Conservation (phyloP, 2,329 filamentous ascomycete species). For the Diaporthe ampelina region DNA sequence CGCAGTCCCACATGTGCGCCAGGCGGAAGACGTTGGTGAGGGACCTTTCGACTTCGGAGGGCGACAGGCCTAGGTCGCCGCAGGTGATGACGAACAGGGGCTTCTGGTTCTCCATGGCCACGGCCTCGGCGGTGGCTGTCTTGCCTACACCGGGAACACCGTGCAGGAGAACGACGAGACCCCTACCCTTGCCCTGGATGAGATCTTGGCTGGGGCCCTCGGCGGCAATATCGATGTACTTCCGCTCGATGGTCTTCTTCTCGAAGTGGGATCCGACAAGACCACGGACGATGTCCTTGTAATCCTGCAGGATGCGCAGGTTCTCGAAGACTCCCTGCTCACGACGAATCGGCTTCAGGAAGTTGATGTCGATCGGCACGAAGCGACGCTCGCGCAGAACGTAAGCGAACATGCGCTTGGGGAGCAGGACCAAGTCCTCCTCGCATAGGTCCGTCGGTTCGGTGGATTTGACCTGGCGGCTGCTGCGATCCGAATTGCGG, state of each 20-base stretch:
- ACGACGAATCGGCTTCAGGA: slow-evolving; percentile 14
- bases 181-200: slow-evolving; percentile 51
- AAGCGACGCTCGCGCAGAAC: slow-evolving; percentile 36
- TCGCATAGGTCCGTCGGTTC: slow-evolving; percentile 17
- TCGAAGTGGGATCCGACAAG: slow-evolving; percentile 34
- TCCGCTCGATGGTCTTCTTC: slow-evolving; percentile 31
- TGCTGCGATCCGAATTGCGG: slow-evolving; percentile 22
- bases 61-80: slow-evolving; percentile 48
- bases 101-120: slow-evolving; percentile 49
- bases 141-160: slow-evolving; percentile 55
- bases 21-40: slow-evolving; percentile 48
- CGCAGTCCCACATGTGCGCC: slow-evolving; percentile 54
- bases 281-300: slow-evolving; percentile 34
- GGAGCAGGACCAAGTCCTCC: slow-evolving; percentile 31
- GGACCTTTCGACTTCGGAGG: slow-evolving; percentile 47
- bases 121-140: slow-evolving; percentile 55
- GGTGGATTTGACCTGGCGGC: slow-evolving; percentile 16
- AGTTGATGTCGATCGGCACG: slow-evolving; percentile 32
- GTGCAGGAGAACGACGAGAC: slow-evolving; percentile 52
- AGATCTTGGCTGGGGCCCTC: slow-evolving; percentile 36
- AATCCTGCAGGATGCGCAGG: slow-evolving; percentile 24
- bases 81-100: slow-evolving; percentile 51
- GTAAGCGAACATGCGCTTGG: slow-evolving; percentile 33
- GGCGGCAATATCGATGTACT: background rate
- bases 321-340: slow-evolving; percentile 28